Evolutionary conservation across 192 early-diverging fungal species (phyloP).

Genomic region (Backusella parvicylindrica): DNA sequence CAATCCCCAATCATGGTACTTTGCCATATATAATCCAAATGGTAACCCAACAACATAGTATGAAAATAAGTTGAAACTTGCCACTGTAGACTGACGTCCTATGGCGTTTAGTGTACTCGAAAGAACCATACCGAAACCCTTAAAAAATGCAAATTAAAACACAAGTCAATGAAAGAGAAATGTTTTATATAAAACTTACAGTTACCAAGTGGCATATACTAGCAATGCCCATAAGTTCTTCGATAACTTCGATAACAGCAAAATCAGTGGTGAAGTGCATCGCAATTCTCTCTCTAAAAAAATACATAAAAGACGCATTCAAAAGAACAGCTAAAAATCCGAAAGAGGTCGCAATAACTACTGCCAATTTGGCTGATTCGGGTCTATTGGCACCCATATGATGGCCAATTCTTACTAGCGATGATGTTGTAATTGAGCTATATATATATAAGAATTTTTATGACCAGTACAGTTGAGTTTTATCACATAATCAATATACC

Average conservation of each 20-base stretch:
- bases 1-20: conserved; percentile 13
- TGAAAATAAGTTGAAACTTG: conserved; percentile 16
- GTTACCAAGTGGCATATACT: conserved; percentile 15
- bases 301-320: conserved; percentile 14
- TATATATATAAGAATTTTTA: not conserved
- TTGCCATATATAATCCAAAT: conserved; percentile 23
- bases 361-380: conserved; percentile 7
- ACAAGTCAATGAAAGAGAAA: not conserved
- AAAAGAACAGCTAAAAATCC: not conserved
- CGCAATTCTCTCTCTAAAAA: not conserved
- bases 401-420: conserved; percentile 21
- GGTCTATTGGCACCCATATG: conserved; percentile 25
- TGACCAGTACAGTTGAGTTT: not conserved
- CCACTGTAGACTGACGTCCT: conserved; percentile 23
- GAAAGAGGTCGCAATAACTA: not conserved
- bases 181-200: too few relatives aligned
- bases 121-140: conserved; percentile 22
- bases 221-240: conserved; percentile 16
- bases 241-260: conserved; percentile 8
- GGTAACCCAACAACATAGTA: conserved; percentile 27
- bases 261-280: conserved; percentile 13
- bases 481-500: conserved; percentile 13
- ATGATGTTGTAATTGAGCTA: conserved; percentile 20
- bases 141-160: not conserved
- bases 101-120: conserved; percentile 24